Evolutionary conservation across 1,284 basidiomycete species (phyloP).

Genomic region (Vanrija sp.): DNA sequence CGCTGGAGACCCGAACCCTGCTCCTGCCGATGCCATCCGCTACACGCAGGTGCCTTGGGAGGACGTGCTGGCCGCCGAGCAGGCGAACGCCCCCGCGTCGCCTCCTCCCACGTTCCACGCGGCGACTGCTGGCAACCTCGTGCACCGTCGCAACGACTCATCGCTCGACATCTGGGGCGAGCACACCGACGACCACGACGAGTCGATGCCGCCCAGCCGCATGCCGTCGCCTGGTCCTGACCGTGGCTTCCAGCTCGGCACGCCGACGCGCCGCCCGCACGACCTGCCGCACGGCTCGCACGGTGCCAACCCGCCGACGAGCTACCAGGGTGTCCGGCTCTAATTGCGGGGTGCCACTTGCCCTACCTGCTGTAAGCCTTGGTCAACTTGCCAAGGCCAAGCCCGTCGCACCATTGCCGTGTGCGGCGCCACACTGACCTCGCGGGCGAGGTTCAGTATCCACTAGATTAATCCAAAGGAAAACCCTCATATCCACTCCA

Average conservation of each 20-base stretch:
- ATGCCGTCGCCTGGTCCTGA: conserved; percentile 9
- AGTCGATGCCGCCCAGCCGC: conserved; percentile 21
- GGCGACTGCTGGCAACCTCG: conserved; percentile 35
- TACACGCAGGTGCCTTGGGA: conserved; percentile 73
- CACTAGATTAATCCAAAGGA: too few relatives aligned
- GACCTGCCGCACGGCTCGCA: not conserved
- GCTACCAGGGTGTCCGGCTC: too few relatives aligned
- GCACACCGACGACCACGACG: conserved; percentile 13
- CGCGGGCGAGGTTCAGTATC: too few relatives aligned
- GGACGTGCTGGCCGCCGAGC: conserved; percentile 54
- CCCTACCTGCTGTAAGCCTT: too few relatives aligned
- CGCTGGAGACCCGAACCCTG: conserved; percentile 57
- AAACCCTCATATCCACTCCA: too few relatives aligned
- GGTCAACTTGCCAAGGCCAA: too few relatives aligned
- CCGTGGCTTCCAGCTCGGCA: conserved; percentile 1
- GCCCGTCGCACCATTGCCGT: too few relatives aligned
- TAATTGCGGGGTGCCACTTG: too few relatives aligned
- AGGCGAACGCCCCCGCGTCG: conserved; percentile 20
- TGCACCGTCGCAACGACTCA: conserved; percentile 39
- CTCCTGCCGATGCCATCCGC: conserved; percentile 54
- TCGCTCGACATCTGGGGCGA: conserved; percentile 43
- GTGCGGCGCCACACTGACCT: too few relatives aligned
- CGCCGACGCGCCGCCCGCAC: conserved; percentile 4
- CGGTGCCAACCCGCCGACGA: too few relatives aligned
- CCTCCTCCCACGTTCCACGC: conserved; percentile 45